These are phyloP conservation scores for Globisporangium heterothallicum DNA, from an alignment of 352 stramenopile species.

Conservation along the genomic window DNA sequence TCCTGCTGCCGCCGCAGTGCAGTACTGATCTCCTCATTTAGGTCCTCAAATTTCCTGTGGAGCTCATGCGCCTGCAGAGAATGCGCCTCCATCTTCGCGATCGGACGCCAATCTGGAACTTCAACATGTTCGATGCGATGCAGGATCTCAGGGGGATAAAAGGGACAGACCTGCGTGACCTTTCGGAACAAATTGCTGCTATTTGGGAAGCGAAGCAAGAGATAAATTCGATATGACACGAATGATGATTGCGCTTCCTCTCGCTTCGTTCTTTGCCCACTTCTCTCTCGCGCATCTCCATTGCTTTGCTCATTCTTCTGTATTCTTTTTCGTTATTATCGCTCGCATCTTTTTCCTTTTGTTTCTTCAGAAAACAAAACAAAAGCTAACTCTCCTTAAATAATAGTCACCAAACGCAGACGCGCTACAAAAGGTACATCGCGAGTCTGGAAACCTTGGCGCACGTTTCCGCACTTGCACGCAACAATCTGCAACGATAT, in stretches of 20 bases:
- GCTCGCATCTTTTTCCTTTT: no score
- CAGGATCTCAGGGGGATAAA: background rate
- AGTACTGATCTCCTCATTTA: constrained; percentile 63
- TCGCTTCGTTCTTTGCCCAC: no score
- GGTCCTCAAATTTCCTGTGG: constrained; percentile 64
- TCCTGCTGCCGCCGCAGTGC: constrained; percentile 53
- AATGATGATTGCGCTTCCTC: no score
- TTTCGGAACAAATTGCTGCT: no score
- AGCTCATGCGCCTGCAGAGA: constrained; percentile 54
- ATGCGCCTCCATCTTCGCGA: constrained; percentile 46
- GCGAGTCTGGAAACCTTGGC: background rate
- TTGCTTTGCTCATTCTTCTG: background rate
- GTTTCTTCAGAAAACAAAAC: background rate
- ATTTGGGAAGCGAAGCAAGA: no score
- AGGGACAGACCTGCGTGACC: no score
- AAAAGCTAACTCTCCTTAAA: constrained; percentile 1
- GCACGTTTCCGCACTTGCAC: background rate
- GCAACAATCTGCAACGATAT: background rate
- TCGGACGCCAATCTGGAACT: background rate
- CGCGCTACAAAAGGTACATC: background rate
- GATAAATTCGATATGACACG: no score
- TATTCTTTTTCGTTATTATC: background rate
- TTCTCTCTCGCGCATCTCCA: background rate
- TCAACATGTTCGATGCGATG: background rate
- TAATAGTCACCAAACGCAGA: background rate